Evolutionary conservation across 805 yeast genomes (phyloP).

Genomic region (Ogataea ramenticola): DNA sequence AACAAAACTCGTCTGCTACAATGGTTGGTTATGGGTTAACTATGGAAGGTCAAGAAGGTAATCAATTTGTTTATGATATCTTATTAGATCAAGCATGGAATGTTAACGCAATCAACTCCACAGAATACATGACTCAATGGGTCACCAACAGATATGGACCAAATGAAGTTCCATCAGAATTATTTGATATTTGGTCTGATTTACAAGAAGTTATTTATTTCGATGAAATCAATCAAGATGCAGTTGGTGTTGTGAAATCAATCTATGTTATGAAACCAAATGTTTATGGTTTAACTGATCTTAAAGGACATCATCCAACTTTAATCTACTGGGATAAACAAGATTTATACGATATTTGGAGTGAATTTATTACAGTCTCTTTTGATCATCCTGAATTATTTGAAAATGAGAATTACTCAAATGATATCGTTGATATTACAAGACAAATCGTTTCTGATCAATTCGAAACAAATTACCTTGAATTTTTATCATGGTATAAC

Average conservation of each 20-base stretch:
- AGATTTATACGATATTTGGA: constrained; percentile 3
- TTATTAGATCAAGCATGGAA: constrained; percentile 6
- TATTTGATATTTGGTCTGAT: constrained; percentile 1
- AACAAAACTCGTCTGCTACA: constrained; percentile 1
- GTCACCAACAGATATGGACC: constrained; percentile 4
- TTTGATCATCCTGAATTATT: background rate
- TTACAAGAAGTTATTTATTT: constrained; percentile 3
- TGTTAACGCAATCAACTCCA: constrained; percentile 1
- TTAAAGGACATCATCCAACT: constrained; percentile 6
- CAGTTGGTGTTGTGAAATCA: constrained; percentile 5
- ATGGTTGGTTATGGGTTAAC: constrained; percentile 6
- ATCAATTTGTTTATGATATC: constrained; percentile 6
- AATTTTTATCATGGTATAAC: constrained; percentile 2
- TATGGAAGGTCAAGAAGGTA: constrained; percentile 8
- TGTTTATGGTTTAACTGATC: constrained; percentile 2
- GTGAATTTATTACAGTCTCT: background rate
- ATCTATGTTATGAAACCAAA: constrained; percentile 5
- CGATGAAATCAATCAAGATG: constrained; percentile 1
- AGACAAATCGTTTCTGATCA: constrained; percentile 6
- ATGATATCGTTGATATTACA: constrained; percentile 4
- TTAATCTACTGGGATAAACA: constrained; percentile 5
- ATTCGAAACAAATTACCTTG: constrained; percentile 3
- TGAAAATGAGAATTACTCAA: constrained; percentile 3
- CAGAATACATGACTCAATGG: constrained; percentile 1
- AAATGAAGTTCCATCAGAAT: constrained; percentile 1